Base-by-base conservation (phyloP, 441 rosid species). In the Biscutella laevigata region DNA sequence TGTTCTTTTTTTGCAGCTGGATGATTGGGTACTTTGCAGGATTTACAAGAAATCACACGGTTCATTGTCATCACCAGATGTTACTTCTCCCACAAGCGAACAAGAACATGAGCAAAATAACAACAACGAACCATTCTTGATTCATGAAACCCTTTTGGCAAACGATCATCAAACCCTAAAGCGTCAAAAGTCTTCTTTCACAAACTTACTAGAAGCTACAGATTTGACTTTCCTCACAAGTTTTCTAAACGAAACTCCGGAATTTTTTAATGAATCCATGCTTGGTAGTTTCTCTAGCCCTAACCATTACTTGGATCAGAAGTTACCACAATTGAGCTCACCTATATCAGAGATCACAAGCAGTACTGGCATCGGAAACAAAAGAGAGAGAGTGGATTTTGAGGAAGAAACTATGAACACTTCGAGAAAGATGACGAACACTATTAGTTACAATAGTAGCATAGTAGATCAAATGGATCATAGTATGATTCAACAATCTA, bases 21-120 rank as follows among this genome's bases (percentile, higher is more conserved):
- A 91, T 72, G 91, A 91, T 66, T 91, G 98, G 96, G 98, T 91
- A 62, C 95, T 88, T 29, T 91, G 95, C 76, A 87, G 98, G 71
- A 91, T 91, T 56, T 91, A 91, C 80, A 77, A 78, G 72, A 91
- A 88, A 69, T 66, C 77, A 28, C 80, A 87, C n/a, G 69, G 73
- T 36, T 67, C 75, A 4, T 37, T 74, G 13, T 73, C 89, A 54
- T 40, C 81, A 42, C 4, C 71, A 16, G 30, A 55, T 1, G 65
- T 69, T 24, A 43, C 76, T 28, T 61, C 52, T 7, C 49, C 33
- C 14, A 43, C 63, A 42, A 76, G 74, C 47, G 82, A 80, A 42
- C 85, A 74, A 51, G 91, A 82, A 32, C 87, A 67, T 27, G 95
- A 77, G 54, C 82, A 80, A 39, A 83, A 74, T 37, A 71, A 75